Evolutionary conservation across 192 early-diverging fungal species (phyloP), one percentile per base, ranked within the genome.

Genomic region (Dimargaris verticillata): DNA sequence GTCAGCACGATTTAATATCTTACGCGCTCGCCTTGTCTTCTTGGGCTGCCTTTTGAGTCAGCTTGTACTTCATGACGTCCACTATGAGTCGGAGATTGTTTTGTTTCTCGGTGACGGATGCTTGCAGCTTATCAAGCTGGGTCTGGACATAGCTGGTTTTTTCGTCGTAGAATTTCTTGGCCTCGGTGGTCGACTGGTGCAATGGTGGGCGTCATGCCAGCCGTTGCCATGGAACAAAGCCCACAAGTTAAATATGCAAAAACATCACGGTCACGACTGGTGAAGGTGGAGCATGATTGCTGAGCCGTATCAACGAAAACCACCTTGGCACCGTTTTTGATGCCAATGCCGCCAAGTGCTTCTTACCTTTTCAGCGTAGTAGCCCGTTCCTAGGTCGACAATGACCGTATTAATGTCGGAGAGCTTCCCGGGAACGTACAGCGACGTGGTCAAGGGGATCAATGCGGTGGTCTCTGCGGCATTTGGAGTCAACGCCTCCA

Each of bases 11-110:
- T n/a, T n/a, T n/a, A n/a, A n/a, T n/a, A n/a, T n/a, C n/a, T n/a
- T n/a, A n/a, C n/a, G n/a, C n/a, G n/a, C n/a, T n/a, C n/a, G n/a
- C 9, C 47, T 48, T 48, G 47, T 48, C 47, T 48, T 48, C 47
- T 4, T 22, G 17, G 18, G 17, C 18, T 17, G 47, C 47, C 47
- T 48, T 17, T 48, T 48, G 47, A 22, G 47, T 22, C 47, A 48
- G 22, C 47, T 22, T 17, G 47, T 48, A 48, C 47, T 48, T 48
- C 47, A 48, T 48, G 22, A 48, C 47, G 47, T 48, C 22, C 17
- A 48, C 47, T 22, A 48, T 22, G 18, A 22, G 22, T 22, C 22
- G 47, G 18, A 48, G 22, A 48, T 48, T 48, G 9, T 48, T 48
- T 7, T 48, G 47, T 7, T 48, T 48, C 22, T 48, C 47, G 47